Percentiles rank a stretch among this genome's conserved stretches.
These are phyloP conservation scores for Sequoiadendron giganteum DNA, from an alignment of 75 land plant species.

Conservation along the genomic window DNA sequence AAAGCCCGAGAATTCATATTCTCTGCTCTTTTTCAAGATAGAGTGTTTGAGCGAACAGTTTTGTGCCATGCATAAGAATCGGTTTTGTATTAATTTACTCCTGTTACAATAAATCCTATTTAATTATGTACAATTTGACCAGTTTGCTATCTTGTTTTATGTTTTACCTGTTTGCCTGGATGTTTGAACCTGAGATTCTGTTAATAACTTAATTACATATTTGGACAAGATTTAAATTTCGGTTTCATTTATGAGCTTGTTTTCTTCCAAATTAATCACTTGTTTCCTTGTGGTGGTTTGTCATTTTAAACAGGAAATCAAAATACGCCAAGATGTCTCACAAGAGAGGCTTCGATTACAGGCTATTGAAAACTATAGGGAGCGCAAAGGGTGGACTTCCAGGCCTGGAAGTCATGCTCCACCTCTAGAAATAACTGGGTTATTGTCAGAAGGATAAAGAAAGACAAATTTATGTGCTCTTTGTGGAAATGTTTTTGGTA, in stretches of 20 bases:
- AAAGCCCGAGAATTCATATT: not conserved
- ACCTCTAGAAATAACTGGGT: conserved; percentile 1
- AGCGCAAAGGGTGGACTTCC: conserved; percentile 56
- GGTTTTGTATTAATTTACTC: not conserved
- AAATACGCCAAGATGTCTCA: conserved; percentile 49
- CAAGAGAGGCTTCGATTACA: conserved; percentile 71
- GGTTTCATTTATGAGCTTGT: not conserved
- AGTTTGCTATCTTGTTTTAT: not conserved
- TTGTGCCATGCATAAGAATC: not conserved
- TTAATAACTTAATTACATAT: not conserved
- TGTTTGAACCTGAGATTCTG: not conserved
- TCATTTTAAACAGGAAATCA: conserved; percentile 28
- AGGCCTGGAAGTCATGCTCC: conserved; percentile 76
- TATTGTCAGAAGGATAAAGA: not conserved
- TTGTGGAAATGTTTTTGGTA: not conserved
- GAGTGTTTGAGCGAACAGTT: not conserved
- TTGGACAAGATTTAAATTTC: not conserved
- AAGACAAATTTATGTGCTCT: not conserved
- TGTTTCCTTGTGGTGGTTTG: not conserved
- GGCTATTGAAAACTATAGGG: conserved; percentile 77
- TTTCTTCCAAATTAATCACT: not conserved
- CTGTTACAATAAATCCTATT: not conserved
- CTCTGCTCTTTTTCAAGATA: not conserved
- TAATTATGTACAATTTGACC: not conserved
- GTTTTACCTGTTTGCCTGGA: not conserved